A percentile compares a stretch with the other conserved stretches of the same genome.
Conservation (phyloP, 140 eudicot genomes). For the Ambrosia hybrid region DNA sequence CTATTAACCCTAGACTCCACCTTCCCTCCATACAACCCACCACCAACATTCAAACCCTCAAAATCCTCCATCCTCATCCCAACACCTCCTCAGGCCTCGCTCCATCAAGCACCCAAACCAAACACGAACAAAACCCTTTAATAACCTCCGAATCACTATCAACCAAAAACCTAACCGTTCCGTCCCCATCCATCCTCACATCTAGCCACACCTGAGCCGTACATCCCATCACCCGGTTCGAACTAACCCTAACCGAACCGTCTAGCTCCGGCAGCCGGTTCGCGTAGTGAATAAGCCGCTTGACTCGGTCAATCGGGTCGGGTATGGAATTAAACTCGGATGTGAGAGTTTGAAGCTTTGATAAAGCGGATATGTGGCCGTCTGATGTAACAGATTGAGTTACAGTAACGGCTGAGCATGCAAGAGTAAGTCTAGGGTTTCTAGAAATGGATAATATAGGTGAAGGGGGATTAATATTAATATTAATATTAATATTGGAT, state of each 20-base stretch:
- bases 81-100: conserved; percentile 79
- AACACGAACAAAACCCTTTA: conserved; percentile 70
- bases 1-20: conserved; percentile 69
- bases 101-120: conserved; percentile 72
- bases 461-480: not conserved
- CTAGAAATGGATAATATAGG: not conserved
- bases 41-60: conserved; percentile 55
- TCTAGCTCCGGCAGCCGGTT: conserved; percentile 31
- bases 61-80: conserved; percentile 69
- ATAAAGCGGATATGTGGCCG: conserved; percentile 25
- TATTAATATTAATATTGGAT: conserved; percentile 5
- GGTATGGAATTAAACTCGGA: conserved; percentile 51
- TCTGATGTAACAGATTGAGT: conserved; percentile 41
- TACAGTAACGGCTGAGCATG: conserved; percentile 54
- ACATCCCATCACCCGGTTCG: conserved; percentile 85
- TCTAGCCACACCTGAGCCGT: conserved; percentile 90
- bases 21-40: conserved; percentile 50
- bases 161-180: conserved; percentile 57
- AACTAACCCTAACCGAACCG: conserved; percentile 32
- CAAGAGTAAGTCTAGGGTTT: conserved; percentile 18
- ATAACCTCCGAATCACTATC: conserved; percentile 93
- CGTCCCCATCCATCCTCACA: conserved; percentile 45
- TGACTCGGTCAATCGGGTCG: conserved; percentile 70
- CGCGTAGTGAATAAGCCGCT: conserved; percentile 56
- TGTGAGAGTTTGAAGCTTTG: conserved; percentile 48